These are phyloP conservation scores for Gastroboletus turbinatus DNA, from an alignment of 1,284 basidiomycete species.

Conservation along the genomic window DNA sequence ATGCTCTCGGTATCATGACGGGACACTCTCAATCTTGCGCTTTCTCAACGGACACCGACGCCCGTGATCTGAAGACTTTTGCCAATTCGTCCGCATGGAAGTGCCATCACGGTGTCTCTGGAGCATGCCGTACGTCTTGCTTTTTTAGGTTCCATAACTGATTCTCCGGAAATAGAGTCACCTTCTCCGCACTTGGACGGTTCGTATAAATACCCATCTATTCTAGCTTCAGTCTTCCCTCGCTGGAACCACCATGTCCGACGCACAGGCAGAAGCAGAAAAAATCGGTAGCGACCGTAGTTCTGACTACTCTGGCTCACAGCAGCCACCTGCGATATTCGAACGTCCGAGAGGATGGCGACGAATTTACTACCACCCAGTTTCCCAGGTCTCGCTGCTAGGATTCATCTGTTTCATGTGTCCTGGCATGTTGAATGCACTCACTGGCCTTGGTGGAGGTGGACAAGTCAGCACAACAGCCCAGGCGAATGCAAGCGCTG, in stretches of 20 bases:
- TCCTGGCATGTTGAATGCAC: constrained; percentile 35
- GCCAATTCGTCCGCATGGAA: not conserved
- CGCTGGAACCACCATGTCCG: constrained; percentile 17
- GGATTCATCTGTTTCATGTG: constrained; percentile 45
- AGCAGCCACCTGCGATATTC: constrained; percentile 18
- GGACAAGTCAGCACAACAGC: constrained; percentile 36
- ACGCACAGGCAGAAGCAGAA: constrained; percentile 9
- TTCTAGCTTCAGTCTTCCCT: not conserved
- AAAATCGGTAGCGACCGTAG: constrained; percentile 11
- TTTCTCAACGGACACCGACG: not conserved
- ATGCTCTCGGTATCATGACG: not conserved
- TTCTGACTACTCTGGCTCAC: constrained; percentile 12
- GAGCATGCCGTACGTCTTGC: not conserved
- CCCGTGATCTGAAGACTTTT: not conserved
- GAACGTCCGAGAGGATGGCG: constrained; percentile 33
- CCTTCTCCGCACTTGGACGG: not conserved
- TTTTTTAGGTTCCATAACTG: not conserved
- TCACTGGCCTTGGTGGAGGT: constrained; percentile 41
- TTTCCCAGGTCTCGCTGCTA: constrained; percentile 35
- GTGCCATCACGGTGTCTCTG: not conserved
- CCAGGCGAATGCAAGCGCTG: constrained; percentile 38
- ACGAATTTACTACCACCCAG: constrained; percentile 36
- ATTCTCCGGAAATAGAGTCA: not conserved
- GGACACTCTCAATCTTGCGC: too few species aligned
- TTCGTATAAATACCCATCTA: constrained; percentile 6